A percentile compares a stretch with the other conserved stretches of the same genome.
Conservation (phyloP, 2,329 filamentous ascomycete species). For the Ascochyta fabae region DNA sequence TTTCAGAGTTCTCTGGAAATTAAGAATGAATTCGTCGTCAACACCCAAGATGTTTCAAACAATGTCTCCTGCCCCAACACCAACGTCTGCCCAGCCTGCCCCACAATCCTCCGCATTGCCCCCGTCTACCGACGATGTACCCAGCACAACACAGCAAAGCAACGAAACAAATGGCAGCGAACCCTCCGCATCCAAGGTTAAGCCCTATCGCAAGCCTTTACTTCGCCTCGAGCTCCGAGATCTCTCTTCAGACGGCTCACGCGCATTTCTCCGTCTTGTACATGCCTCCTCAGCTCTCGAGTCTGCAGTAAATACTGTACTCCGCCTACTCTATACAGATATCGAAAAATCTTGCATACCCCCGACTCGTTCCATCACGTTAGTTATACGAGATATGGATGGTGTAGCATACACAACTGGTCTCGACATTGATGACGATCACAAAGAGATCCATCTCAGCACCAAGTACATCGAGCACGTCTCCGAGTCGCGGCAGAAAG, state of each 20-base stretch:
- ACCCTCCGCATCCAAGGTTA: slow-evolving; percentile 21
- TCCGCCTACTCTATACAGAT: slow-evolving; percentile 71
- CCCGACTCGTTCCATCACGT: slow-evolving; percentile 82
- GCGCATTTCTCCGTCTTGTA: slow-evolving; percentile 71
- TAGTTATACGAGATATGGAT: slow-evolving; percentile 78
- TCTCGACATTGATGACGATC: slow-evolving; percentile 77
- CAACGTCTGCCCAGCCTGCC: slow-evolving; percentile 24
- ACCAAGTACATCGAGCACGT: slow-evolving; percentile 70
- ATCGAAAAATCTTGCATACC: slow-evolving; percentile 50
- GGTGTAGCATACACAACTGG: slow-evolving; percentile 92
- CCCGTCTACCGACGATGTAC: slow-evolving; percentile 17
- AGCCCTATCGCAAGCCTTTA: slow-evolving; percentile 49
- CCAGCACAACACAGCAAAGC: slow-evolving; percentile 9
- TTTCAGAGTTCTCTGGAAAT: background rate
- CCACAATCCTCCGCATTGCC: slow-evolving; percentile 40
- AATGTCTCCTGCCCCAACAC: slow-evolving; percentile 34
- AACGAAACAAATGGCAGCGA: background rate
- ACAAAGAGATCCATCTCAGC: slow-evolving; percentile 93
- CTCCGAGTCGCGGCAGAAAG: slow-evolving; percentile 43
- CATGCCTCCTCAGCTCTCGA: slow-evolving; percentile 68
- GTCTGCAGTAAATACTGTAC: slow-evolving; percentile 69
- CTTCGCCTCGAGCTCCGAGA: slow-evolving; percentile 58
- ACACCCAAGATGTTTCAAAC: slow-evolving; percentile 48
- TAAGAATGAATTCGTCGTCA: slow-evolving; percentile 26
- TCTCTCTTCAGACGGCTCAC: slow-evolving; percentile 63